Conservation (phyloP, 306 rosid genomes). For the Sophora flavescens region DNA sequence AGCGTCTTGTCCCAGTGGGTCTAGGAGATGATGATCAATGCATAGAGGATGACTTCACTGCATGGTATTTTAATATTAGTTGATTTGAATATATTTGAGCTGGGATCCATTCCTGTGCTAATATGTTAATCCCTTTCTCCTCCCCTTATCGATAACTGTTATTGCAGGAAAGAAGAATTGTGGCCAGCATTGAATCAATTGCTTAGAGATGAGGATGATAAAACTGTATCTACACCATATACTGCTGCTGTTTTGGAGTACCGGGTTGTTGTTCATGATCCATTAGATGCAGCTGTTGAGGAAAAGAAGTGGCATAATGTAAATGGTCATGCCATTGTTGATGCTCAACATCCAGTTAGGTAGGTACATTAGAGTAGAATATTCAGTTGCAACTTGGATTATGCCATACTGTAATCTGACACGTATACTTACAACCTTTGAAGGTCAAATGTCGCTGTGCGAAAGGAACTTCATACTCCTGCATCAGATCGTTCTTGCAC, state of each 20-base stretch:
- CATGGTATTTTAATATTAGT: slow-evolving; percentile 73
- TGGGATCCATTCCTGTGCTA: slow-evolving; percentile 25
- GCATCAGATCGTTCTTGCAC: slow-evolving; percentile 96
- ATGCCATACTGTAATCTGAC: slow-evolving; percentile 45
- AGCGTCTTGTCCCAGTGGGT: slow-evolving; percentile 83
- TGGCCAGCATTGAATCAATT: slow-evolving; percentile 94
- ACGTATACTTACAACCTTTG: slow-evolving; percentile 48
- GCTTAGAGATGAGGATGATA: slow-evolving; percentile 83
- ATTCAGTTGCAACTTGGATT: slow-evolving; percentile 29
- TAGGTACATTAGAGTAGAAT: slow-evolving; percentile 30
- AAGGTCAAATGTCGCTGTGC: slow-evolving; percentile 93
- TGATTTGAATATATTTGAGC: slow-evolving; percentile 26
- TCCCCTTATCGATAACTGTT: slow-evolving; percentile 35
- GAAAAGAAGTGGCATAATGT: slow-evolving; percentile 70
- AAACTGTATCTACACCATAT: slow-evolving; percentile 84
- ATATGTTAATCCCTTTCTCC: background rate
- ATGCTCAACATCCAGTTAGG: slow-evolving; percentile 99
- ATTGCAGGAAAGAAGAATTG: slow-evolving; percentile 81
- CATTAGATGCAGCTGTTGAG: slow-evolving; percentile 58
- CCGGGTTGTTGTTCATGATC: slow-evolving; percentile 73
- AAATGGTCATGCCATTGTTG: slow-evolving; percentile 83
- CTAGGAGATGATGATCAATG: slow-evolving; percentile 99
- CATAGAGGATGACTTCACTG: slow-evolving; percentile 96
- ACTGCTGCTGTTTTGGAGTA: slow-evolving; percentile 88
- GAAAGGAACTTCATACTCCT: slow-evolving; percentile 85